Evolutionary conservation across 768 basidiomycete species (phyloP), one percentile per base, ranked within the genome.

Genomic region (Suillus brevipes): DNA sequence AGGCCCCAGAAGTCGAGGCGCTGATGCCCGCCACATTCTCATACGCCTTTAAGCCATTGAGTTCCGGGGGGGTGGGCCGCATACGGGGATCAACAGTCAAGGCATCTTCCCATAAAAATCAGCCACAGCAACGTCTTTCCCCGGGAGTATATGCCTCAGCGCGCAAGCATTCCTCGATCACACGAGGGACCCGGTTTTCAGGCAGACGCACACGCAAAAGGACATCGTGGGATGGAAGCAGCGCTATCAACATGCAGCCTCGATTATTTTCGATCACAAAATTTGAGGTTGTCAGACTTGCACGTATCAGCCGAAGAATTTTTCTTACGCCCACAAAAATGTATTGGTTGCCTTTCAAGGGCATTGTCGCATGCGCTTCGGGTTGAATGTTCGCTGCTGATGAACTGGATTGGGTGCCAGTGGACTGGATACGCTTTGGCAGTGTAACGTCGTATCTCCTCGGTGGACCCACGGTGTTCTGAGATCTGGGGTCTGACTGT

Each of bases 391-490:
- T 56, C 31, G 36, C 36, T n/a, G 56, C 1, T 38, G 56, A 58
- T 38, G 23, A 3, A 57, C 37, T 23, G 16, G 23, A 38, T 16
- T 58, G 57, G 37, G 23, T 16, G 16, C 23, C 37, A 40, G 38
- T 58, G 56, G 9, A 16, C n/a, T 57, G 56, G 56, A n/a, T 14
- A 58, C 57, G 23, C 37, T 38, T 58, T 58, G 37, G 37, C 57
- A 58, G 57, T 40, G 37, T 23, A 57, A 25, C 1, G n/a, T 16
- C 16, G 18, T 23, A 16, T 57, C 56, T 38, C 37, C 37, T 38
- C 16, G 8, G 57, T 58, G 57, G 57, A 58, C 37, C 57, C 37
- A 40, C 23, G 57, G 57, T 25, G 37, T 58, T 16, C 10, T 23
- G 37, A 38, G 20, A 55, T 34, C 16, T 31, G 56, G 56, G 56